Percentiles rank a stretch among this genome's conserved stretches.
Conservation (phyloP, 257 asterid species). For the Nicotiana sylvestris region DNA sequence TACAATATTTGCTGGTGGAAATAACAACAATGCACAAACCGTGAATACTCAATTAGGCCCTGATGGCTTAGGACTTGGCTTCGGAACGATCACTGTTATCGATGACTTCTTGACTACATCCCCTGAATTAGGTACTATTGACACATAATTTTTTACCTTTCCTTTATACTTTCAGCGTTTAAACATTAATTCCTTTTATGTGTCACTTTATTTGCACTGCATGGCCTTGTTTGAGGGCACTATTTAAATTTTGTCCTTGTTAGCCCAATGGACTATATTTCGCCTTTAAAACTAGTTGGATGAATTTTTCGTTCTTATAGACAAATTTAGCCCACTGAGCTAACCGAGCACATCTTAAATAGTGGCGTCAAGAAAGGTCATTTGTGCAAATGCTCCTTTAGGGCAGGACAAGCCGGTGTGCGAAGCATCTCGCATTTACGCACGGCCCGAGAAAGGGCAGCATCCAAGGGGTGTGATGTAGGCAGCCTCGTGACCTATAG, state of each 20-base stretch:
- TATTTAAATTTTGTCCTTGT: not conserved
- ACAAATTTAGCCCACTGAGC: not conserved
- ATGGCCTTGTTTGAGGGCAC: not conserved
- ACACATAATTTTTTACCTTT: not conserved
- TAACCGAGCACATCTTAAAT: too few relatives aligned
- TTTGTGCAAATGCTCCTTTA: not conserved
- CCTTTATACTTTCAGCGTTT: not conserved
- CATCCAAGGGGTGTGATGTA: too few relatives aligned
- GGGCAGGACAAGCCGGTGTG: not conserved
- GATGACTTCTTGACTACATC: conserved; percentile 41
- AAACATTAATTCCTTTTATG: not conserved
- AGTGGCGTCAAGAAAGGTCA: not conserved
- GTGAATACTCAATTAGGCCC: conserved; percentile 31
- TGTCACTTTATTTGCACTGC: not conserved
- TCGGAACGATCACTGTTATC: conserved; percentile 50
- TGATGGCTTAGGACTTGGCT: conserved; percentile 47
- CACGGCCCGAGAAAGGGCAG: too few relatives aligned
- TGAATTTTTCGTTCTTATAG: not conserved
- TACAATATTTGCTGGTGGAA: conserved; percentile 45
- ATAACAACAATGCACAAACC: conserved; percentile 17
- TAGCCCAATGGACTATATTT: not conserved
- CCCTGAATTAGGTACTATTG: conserved; percentile 27
- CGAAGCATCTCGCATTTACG: too few relatives aligned
- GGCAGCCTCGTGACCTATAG: too few relatives aligned
- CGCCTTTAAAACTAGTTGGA: not conserved